phyloP scores from a whole-genome alignment of 495 filamentous ascomycete genomes.

The Aspergillus nanangensis region DNA sequence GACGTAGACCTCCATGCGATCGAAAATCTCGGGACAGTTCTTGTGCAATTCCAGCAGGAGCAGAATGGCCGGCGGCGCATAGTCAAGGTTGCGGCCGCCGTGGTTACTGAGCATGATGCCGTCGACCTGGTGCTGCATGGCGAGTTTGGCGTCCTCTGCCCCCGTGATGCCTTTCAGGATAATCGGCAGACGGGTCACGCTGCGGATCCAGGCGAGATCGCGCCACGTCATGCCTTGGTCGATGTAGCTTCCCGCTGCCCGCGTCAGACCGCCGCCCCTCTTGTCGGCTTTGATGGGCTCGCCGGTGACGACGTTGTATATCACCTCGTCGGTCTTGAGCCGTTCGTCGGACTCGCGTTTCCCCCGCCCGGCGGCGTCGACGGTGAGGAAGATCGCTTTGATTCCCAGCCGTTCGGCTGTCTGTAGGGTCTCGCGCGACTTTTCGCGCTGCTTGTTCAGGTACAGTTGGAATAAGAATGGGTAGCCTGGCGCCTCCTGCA shows the following conservation, averaged over 20 bases:
- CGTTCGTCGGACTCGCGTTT: constrained; percentile 85
- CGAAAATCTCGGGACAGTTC: constrained; percentile 58
- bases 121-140: constrained; percentile 50
- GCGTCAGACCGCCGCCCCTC: constrained; percentile 56
- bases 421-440: constrained; percentile 47
- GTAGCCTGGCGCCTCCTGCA: constrained; percentile 31
- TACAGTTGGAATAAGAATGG: constrained; percentile 70
- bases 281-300: constrained; percentile 48
- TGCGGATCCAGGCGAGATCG: constrained; percentile 63
- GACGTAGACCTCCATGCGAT: constrained; percentile 57
- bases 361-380: constrained; percentile 80
- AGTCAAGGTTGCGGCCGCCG: constrained; percentile 62
- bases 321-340: constrained; percentile 42
- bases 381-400: constrained; percentile 64
- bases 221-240: constrained; percentile 72
- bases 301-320: constrained; percentile 43
- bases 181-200: constrained; percentile 56
- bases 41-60: constrained; percentile 59
- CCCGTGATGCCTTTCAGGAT: constrained; percentile 64
- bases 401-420: constrained; percentile 39
- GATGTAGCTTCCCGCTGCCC: constrained; percentile 60
- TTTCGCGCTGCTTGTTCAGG: constrained; percentile 58
- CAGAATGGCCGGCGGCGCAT: constrained; percentile 52
- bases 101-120: constrained; percentile 68
- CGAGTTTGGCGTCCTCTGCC: constrained; percentile 53